These are phyloP conservation scores for Prunus fruticosa DNA, from an alignment of 306 rosid genomes.

Conservation along the genomic window DNA sequence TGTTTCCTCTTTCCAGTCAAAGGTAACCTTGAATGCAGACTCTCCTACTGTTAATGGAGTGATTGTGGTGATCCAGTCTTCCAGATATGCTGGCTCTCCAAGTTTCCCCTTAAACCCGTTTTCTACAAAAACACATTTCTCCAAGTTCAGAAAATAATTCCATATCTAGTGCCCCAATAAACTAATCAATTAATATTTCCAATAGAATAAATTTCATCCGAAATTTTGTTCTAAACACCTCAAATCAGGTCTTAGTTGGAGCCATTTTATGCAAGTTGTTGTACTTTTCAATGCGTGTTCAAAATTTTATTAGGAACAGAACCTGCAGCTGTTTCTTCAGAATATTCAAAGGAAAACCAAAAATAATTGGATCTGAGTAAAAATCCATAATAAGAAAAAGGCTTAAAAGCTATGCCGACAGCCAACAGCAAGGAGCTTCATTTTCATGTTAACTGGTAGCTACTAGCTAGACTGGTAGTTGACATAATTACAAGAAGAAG, in stretches of 20 bases:
- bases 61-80: constrained; percentile 41
- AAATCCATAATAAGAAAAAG: background rate
- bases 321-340: background rate
- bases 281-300: no score
- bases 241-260: no score
- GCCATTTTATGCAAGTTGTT: no score
- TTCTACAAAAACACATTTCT: constrained; percentile 25
- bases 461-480: constrained; percentile 1
- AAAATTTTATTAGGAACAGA: background rate
- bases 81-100: constrained; percentile 55
- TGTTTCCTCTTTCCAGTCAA: constrained; percentile 47
- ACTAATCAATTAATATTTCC: no score
- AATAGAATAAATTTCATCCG: no score
- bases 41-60: constrained; percentile 42
- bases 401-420: background rate
- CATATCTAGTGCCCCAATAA: background rate
- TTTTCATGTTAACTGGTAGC: constrained; percentile 1
- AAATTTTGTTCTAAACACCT: no score
- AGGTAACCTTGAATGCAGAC: constrained; percentile 38
- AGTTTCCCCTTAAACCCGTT: constrained; percentile 44
- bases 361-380: background rate
- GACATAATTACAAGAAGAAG: background rate
- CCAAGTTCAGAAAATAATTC: background rate
- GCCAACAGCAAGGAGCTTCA: background rate
- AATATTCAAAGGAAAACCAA: background rate